Evolutionary conservation across 768 basidiomycete genomes (phyloP).

Genomic region (Leucogyrophana mollusca): DNA sequence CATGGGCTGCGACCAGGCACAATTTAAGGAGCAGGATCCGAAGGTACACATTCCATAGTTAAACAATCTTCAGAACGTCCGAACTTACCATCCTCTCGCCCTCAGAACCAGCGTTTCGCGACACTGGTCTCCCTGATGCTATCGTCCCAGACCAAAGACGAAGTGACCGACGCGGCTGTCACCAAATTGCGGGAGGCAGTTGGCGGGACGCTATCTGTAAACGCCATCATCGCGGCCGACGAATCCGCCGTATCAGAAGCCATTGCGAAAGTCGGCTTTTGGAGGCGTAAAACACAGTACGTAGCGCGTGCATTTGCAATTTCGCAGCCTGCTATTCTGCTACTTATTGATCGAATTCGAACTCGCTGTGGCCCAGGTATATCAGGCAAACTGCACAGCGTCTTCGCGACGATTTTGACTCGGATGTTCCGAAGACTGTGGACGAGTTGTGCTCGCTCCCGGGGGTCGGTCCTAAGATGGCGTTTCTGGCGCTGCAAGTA

Average conservation of each 20-base stretch:
- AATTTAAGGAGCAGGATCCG: conserved; percentile 60
- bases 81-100: conserved; percentile 1
- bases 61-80: too few species aligned
- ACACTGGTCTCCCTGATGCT: conserved; percentile 93
- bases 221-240: conserved; percentile 64
- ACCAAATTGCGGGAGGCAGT: conserved; percentile 67
- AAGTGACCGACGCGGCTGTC: conserved; percentile 81
- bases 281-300: conserved; percentile 83
- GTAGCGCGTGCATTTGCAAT: too few species aligned
- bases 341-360: neutral
- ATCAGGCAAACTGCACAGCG: conserved; percentile 70
- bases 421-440: conserved; percentile 86
- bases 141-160: conserved; percentile 93
- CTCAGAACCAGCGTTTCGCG: conserved; percentile 76
- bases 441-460: conserved; percentile 85
- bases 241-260: conserved; percentile 64
- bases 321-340: neutral
- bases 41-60: conserved; percentile 43
- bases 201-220: conserved; percentile 77
- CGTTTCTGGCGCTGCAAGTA: conserved; percentile 77
- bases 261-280: conserved; percentile 91
- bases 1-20: conserved; percentile 82
- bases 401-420: conserved; percentile 69
- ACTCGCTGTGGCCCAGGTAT: conserved; percentile 46
- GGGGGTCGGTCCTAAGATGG: conserved; percentile 98